Evolutionary conservation across 345 rosid species (phyloP), one percentile per base, ranked within the genome.

Genomic region (Rhodamnia argentea): DNA sequence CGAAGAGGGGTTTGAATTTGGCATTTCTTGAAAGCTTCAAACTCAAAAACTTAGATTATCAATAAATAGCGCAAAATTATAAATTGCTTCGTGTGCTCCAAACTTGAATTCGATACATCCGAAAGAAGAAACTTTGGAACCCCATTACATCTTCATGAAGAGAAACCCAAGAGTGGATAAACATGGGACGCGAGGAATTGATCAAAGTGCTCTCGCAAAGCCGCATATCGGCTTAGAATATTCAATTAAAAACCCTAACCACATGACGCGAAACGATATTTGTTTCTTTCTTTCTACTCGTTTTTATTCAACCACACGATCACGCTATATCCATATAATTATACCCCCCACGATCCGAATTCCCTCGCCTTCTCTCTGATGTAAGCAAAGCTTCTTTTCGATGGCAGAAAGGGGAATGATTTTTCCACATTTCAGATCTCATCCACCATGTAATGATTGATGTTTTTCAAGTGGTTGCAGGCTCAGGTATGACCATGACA

Each of bases 371-470:
- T n/a, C 64, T 85, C 52, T 78, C 51, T 55, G 54, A 76, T 56
- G 87, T 76, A 55, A 85, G 84, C 87, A 85, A 76, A 12, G 14
- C 52, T 12, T 12, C 44, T 54, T 75, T 85, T 82, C 23, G 75
- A 23, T 75, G 9, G 3, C 52, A 37, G 78, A 70, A 70, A 10
- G 47, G 26, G 5, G 13, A 54, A 70, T 52, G 57, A 52, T 85
- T 55, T 37, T 75, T 64, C 83, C 60, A 52, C n/a, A 85, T 50
- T 84, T 70, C 81, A 10, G 81, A 70, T 37, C 47, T 37, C 84
- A 83, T 52, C 58, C 84, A 10, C 84, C 42, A 7, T 27, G 32
- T 89, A 83, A 85, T 86, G 83, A 85, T 87, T 59, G 83, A 82
- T 37, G 82, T 82, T 85, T 74, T 86, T 76, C 42, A 83, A 81